These are phyloP conservation scores for Heteromeles arbutifolia DNA, from an alignment of 306 rosid species.

Conservation along the genomic window DNA sequence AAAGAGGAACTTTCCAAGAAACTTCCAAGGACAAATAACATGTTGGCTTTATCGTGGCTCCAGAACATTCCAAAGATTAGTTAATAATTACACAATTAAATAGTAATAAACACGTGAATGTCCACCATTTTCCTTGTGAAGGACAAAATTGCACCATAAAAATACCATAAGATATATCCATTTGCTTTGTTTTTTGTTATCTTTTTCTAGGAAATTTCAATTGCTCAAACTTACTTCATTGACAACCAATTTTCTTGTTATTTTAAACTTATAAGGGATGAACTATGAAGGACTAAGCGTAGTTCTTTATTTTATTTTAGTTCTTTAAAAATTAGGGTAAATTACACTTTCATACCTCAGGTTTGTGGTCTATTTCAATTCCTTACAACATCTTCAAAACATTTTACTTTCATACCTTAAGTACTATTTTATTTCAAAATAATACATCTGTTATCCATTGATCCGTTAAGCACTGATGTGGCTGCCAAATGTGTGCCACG, in stretches of 20 bases:
- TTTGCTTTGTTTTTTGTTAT: not conserved
- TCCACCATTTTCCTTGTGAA: constrained; percentile 2
- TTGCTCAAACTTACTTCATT: not conserved
- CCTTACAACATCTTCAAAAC: too few species aligned
- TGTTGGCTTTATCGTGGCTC: not conserved
- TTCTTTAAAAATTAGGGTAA: too few species aligned
- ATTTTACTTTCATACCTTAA: too few species aligned
- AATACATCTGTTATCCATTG: too few species aligned
- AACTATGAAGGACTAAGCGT: not conserved
- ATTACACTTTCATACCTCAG: too few species aligned
- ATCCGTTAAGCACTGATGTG: too few species aligned
- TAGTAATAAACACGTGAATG: not conserved
- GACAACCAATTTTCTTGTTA: constrained; percentile 6
- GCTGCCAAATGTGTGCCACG: too few species aligned
- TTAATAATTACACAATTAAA: not conserved
- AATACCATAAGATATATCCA: not conserved
- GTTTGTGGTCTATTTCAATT: too few species aligned
- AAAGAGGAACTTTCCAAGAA: not conserved
- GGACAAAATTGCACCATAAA: not conserved
- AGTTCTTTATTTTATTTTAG: too few species aligned
- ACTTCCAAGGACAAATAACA: not conserved
- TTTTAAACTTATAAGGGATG: not conserved
- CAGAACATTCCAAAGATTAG: constrained; percentile 3
- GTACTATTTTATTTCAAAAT: too few species aligned
- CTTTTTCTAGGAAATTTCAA: not conserved